Base-by-base conservation (phyloP, 306 rosid species). In the Canavalia ensiformis region DNA sequence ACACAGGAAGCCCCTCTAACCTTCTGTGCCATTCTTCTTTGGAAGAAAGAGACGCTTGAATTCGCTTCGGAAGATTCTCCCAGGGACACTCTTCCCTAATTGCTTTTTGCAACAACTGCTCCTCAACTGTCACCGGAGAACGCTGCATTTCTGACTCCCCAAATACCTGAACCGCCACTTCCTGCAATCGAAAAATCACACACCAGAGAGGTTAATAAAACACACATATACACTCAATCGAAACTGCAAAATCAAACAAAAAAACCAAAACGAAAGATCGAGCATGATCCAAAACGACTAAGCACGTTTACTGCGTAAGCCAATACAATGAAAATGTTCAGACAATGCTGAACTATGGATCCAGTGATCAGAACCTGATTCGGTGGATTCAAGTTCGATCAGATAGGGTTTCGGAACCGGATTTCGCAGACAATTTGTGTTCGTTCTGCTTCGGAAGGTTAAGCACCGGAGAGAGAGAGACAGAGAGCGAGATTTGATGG, bases 21-120 rank as follows among this genome's bases (percentile, higher is more conserved):
- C 98, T 90, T 92, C 91, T 85, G 72, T 93, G 94, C 97, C 97
- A 96, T 76, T 96, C 99, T 68, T 96, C 98, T 81, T 88, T 96
- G 33, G 99, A 84, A 75, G 99, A 86, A 72, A 96, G 84, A 2
- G 89, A 86, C 8, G 88, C 83, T 87, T 96, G 99, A 84, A 96
- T 88, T 74, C 98, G 88, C 87, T 92, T 94, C 0, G 98, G 97
- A 68, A 96, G 97, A 67, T 68, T 96, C 74, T 94, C 99, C 99
- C 99, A 96, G 1, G 89, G 87, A 73, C 97, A 93, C 83, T 96
- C 99, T 74, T 96, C 99, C 74, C 86, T 93, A 79, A 96, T 79
- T 37, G 97, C 98, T 80, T 91, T 96, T 12, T 80, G 84, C 76
- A 94, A 42, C 87, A 96, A 76, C 84, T 93, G 98, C 6, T 96